Conservation (phyloP, 306 rosid genomes). For the Lotus japonicus region DNA sequence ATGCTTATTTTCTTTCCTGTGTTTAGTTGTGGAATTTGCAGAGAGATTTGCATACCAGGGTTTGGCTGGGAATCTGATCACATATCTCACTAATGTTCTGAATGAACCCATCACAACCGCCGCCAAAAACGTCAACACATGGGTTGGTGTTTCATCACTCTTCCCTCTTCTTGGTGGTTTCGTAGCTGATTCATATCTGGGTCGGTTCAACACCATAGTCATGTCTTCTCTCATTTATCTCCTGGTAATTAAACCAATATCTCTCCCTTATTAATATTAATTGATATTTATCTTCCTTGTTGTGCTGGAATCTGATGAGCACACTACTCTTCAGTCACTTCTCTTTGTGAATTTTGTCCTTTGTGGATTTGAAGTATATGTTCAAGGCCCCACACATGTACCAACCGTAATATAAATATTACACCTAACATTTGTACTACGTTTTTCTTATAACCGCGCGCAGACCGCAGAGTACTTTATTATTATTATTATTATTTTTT, state of each 20-base stretch:
- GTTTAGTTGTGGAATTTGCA: conserved; percentile 38
- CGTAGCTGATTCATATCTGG: conserved; percentile 50
- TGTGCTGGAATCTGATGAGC: conserved; percentile 23
- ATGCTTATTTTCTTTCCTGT: background rate
- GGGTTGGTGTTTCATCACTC: conserved; percentile 50
- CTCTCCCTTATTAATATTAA: no score
- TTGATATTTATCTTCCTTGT: background rate
- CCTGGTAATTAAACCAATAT: conserved; percentile 19
- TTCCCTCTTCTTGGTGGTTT: conserved; percentile 59
- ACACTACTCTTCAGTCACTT: background rate
- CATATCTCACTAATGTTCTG: conserved; percentile 37
- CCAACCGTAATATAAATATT: no score
- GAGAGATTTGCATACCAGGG: conserved; percentile 51
- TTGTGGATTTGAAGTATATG: background rate
- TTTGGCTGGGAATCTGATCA: conserved; percentile 27
- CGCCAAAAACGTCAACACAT: conserved; percentile 51
- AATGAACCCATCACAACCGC: conserved; percentile 40
- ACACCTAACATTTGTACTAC: no score
- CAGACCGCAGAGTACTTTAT: no score
- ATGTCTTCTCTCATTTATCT: conserved; percentile 41
- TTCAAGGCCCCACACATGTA: no score
- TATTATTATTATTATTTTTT: no score
- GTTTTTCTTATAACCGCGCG: no score
- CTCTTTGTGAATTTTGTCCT: conserved; percentile 18
- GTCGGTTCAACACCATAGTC: conserved; percentile 57